Evolutionary conservation across 2,329 filamentous ascomycete species (phyloP).

Genomic region (Gremmenia infestans): DNA sequence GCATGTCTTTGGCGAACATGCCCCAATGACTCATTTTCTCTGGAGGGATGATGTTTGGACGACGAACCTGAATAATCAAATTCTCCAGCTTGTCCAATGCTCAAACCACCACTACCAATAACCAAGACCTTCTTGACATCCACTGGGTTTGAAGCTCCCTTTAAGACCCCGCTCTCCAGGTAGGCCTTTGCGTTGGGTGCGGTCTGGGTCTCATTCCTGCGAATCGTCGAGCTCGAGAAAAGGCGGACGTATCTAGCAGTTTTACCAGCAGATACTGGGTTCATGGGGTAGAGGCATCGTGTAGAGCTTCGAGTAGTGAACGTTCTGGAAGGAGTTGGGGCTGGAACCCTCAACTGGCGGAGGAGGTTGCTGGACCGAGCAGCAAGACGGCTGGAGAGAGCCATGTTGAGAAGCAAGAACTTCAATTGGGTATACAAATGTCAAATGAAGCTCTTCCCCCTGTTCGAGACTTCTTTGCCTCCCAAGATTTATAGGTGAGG

Average conservation of each 20-base stretch:
- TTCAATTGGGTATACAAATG: slow-evolving; percentile 20
- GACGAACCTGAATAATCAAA: slow-evolving; percentile 90
- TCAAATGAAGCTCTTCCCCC: slow-evolving; percentile 12
- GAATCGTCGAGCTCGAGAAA: slow-evolving; percentile 28
- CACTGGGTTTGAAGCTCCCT: slow-evolving; percentile 68
- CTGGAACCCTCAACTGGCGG: slow-evolving; percentile 26
- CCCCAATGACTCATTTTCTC: slow-evolving; percentile 22
- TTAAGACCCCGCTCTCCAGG: slow-evolving; percentile 80
- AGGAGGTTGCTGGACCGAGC: slow-evolving; percentile 29
- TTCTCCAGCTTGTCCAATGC: slow-evolving; percentile 96
- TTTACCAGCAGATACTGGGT: slow-evolving; percentile 20
- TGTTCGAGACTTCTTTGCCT: slow-evolving; percentile 5
- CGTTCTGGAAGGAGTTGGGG: slow-evolving; percentile 17
- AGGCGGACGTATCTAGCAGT: slow-evolving; percentile 24
- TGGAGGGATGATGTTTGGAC: not conserved
- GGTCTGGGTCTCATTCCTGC: slow-evolving; percentile 46
- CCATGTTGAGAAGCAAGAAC: slow-evolving; percentile 26
- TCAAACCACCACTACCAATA: slow-evolving; percentile 90
- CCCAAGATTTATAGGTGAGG: slow-evolving; percentile 1
- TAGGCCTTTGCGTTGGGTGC: slow-evolving; percentile 83
- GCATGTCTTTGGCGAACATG: not conserved
- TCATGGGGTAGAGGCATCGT: slow-evolving; percentile 22
- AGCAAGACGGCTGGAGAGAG: slow-evolving; percentile 29
- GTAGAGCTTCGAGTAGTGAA: slow-evolving; percentile 28
- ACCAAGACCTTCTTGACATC: slow-evolving; percentile 96